Base-by-base conservation (phyloP, 1,139 yeast genomes). In the Yamadazyma diddensiae region DNA sequence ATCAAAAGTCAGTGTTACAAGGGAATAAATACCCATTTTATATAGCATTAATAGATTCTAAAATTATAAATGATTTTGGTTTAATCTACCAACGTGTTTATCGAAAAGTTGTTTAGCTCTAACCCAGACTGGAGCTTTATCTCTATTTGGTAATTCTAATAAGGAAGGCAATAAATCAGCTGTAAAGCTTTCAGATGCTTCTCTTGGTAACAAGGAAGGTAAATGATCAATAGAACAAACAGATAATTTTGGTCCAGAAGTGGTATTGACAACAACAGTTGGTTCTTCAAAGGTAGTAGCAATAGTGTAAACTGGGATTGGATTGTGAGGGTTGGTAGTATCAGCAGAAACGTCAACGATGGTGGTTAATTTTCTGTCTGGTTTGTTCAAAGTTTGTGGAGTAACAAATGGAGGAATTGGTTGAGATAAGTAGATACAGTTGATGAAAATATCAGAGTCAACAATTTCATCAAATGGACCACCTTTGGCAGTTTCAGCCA, bases 341-440 rank as follows among this genome's bases (percentile, higher is more conserved):
- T 94, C 98, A 38, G 98, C 98, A 37, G 96, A 86, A 37, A 92
- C 98, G 60, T 92, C 98, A 33, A 92, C 97, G 44, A 94, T 87
- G 14, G 94, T 86, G 59, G 92, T 81, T 55, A 92, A 76, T 47
- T 74, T 81, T 77, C 98, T 85, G 39, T 65, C 62, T 21, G 60
- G 54, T 36, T 59, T 63, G 63, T 84, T 83, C 57, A 92, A 74
- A 39, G 75, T 59, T 21, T 83, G 85, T 49, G 59, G 61, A 62
- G 82, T 78, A 55, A 88, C 72, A 56, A 92, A 94, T 38, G 97
- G 97, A 30, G 97, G 82, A 53, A 92, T 92, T 57, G 96, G 95
- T 62, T 80, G 69, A 30, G 97, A 86, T 52, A 92, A 73, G 65
- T 92, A 92, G 60, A 92, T 92, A 71, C 98, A 92, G 69, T 92